Base-by-base conservation (phyloP, 108 stramenopile species). In the Bacterosira constricta region DNA sequence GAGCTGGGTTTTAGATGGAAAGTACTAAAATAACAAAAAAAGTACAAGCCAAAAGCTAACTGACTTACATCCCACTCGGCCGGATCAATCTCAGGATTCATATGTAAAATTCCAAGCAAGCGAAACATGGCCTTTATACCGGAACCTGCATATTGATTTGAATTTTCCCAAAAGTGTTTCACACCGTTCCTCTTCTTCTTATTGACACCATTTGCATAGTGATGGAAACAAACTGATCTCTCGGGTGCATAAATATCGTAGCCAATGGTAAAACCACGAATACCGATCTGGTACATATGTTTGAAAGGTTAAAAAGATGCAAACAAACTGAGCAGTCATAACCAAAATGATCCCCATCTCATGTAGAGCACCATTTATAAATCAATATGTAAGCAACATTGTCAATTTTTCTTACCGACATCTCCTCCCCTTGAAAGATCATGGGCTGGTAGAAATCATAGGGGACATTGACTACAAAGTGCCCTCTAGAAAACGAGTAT, bases 371-470 rank as follows among this genome's bases (percentile, higher is more conserved):
- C n/a, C n/a, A n/a, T n/a, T n/a, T n/a, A n/a, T n/a, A n/a, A n/a
- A n/a, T n/a, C n/a, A n/a, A n/a, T n/a, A n/a, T n/a, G n/a, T n/a
- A n/a, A n/a, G n/a, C n/a, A n/a, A n/a, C n/a, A n/a, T n/a, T n/a
- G n/a, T n/a, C n/a, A n/a, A n/a, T n/a, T n/a, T n/a, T n/a, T n/a
- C n/a, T n/a, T n/a, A n/a, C n/a, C 20, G 76, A 85, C 85, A 95
- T 95, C 73, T 97, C 96, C 76, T 97, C 96, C 10, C 96, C 96
- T 77, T 93, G 91, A 45, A 94, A 91, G 27, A 93, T 85, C 88
- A 90, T 88, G 5, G 85, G 81, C 36, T 79, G 80, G 46, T 85
- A 80, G 15, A 73, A 65, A 69, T 92, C 90, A 70, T 92, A 95
- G 5, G 92, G 92, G 4, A 91, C 90, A 54, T 92, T 94, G 35